A percentile compares a stretch with the other conserved stretches of the same genome.
phyloP scores from a whole-genome alignment of 192 early-diverging fungal genomes.

The Kappamyces sp. region DNA sequence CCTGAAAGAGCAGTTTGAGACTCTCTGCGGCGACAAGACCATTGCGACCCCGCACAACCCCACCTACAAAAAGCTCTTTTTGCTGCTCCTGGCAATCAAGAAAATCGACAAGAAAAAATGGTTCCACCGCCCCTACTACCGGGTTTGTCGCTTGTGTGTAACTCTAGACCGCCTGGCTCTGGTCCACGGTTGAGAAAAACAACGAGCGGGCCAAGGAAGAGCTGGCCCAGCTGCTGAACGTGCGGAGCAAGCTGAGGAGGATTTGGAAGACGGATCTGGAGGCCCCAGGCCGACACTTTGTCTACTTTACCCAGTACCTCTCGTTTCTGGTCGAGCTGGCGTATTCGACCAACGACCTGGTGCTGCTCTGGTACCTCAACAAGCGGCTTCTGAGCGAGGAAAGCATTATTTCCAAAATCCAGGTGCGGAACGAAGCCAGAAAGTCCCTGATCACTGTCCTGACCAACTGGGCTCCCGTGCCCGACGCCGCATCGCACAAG shows the following conservation, averaged over 20 bases:
- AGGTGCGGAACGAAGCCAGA: not conserved
- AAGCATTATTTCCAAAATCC: not conserved
- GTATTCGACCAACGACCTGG: not conserved
- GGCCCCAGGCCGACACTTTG: constrained; percentile 71
- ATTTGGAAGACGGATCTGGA: constrained; percentile 64
- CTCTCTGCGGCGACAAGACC: too few relatives aligned
- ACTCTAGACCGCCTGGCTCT: constrained; percentile 56
- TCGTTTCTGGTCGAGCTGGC: constrained; percentile 51
- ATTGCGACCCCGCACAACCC: too few relatives aligned
- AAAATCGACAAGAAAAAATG: constrained; percentile 59
- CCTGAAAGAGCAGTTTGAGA: too few relatives aligned
- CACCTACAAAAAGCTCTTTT: not conserved
- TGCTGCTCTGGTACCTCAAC: not conserved
- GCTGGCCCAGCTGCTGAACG: constrained; percentile 51
- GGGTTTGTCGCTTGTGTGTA: constrained; percentile 31
- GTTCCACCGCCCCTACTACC: constrained; percentile 65
- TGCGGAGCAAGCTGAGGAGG: constrained; percentile 48
- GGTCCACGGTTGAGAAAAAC: constrained; percentile 50
- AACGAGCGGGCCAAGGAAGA: constrained; percentile 52
- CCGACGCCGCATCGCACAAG: too few relatives aligned
- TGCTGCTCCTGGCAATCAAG: constrained; percentile 30
- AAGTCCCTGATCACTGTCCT: not conserved
- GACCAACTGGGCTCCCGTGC: not conserved
- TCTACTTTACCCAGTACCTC: constrained; percentile 66
- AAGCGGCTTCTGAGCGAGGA: not conserved